phyloP scores from a whole-genome alignment of 208 protist species.

The Naegleria fowleri region DNA sequence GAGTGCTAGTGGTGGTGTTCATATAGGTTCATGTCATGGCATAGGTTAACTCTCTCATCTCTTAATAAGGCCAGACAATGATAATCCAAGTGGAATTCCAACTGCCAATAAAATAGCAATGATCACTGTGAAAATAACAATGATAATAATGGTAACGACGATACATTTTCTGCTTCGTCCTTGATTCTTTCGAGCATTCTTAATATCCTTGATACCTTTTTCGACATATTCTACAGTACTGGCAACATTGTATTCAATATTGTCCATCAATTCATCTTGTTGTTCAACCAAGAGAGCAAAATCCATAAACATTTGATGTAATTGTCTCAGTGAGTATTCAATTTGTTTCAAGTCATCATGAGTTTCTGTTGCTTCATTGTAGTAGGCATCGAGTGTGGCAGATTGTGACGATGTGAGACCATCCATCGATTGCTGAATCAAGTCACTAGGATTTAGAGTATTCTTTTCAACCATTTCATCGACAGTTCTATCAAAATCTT shows the following conservation, averaged over 20 bases:
- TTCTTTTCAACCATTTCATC: not conserved
- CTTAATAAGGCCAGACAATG: not conserved
- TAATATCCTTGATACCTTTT: slow-evolving; percentile 21
- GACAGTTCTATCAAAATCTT: not conserved
- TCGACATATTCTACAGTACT: slow-evolving; percentile 17
- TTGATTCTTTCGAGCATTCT: slow-evolving; percentile 19
- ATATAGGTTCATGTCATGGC: too few relatives aligned
- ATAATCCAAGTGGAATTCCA: not conserved
- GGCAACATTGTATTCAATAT: slow-evolving; percentile 31
- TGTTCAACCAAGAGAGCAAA: not conserved
- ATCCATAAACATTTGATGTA: slow-evolving; percentile 26
- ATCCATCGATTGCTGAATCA: not conserved
- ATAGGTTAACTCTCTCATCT: too few relatives aligned
- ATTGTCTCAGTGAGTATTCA: not conserved
- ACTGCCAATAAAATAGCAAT: not conserved
- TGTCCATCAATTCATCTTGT: slow-evolving; percentile 29
- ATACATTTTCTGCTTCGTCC: not conserved
- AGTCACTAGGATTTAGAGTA: not conserved
- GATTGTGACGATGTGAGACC: not conserved
- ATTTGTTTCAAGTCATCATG: slow-evolving; percentile 6
- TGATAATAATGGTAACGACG: not conserved
- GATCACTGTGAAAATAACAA: not conserved
- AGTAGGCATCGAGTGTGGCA: not conserved
- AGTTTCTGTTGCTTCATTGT: slow-evolving; percentile 4
- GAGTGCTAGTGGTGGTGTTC: too few relatives aligned